Conservation (phyloP, 192 early-diverging fungal species). For the Coemansia sp. region DNA sequence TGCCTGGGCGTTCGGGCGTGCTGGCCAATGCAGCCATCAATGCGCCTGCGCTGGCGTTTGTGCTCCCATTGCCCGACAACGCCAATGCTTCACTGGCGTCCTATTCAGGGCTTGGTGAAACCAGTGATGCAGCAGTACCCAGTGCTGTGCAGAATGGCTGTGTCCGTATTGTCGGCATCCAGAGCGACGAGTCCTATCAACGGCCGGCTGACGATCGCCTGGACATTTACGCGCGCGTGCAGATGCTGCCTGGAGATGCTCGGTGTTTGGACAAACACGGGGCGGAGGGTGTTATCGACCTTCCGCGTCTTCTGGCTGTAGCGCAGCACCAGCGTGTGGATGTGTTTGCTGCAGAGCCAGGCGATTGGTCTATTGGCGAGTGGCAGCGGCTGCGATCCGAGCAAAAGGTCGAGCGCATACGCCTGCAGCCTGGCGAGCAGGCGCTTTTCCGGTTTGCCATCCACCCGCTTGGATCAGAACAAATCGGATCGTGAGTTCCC, state of each 20-base stretch:
- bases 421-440: constrained; percentile 22
- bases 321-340: neutral
- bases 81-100: neutral
- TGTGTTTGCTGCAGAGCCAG: constrained; percentile 7
- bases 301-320: neutral
- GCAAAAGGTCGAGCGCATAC: constrained; percentile 1
- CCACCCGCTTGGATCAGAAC: too few relatives aligned
- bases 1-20: neutral
- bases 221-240: constrained; percentile 17
- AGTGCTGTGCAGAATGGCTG: neutral
- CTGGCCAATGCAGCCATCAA: constrained; percentile 21
- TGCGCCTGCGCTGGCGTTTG: constrained; percentile 35
- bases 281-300: neutral
- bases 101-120: neutral
- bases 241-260: constrained; percentile 1
- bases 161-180: constrained; percentile 32
- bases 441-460: constrained; percentile 20
- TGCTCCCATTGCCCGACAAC: constrained; percentile 4
- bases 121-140: too few relatives aligned
- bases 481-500: too few relatives aligned
- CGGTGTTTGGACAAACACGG: neutral
- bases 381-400: neutral
- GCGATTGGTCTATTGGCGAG: constrained; percentile 40
- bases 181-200: constrained; percentile 1
- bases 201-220: neutral